Evolutionary conservation across 148 eudicot species (phyloP).

Genomic region (Dianthus caryophyllus): DNA sequence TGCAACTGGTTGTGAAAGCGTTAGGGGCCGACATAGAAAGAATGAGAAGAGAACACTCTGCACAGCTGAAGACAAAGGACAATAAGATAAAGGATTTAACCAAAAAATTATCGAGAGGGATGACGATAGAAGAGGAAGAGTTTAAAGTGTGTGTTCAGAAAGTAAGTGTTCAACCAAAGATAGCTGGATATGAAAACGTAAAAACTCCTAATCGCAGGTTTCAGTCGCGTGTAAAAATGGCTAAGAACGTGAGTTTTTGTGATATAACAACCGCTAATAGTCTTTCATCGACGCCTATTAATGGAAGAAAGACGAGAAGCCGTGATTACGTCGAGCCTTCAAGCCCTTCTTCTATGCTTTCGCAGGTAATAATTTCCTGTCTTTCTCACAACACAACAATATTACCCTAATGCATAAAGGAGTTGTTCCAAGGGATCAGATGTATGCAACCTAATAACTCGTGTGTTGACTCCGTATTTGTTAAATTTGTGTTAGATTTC

Average conservation of each 20-base stretch:
- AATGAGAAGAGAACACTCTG: slow-evolving; percentile 58
- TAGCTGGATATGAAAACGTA: slow-evolving; percentile 38
- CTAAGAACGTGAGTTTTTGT: slow-evolving; percentile 79
- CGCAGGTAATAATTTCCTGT: slow-evolving; percentile 47
- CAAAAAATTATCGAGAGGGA: slow-evolving; percentile 24
- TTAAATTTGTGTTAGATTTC: neutral
- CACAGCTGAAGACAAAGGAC: slow-evolving; percentile 61
- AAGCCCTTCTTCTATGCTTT: slow-evolving; percentile 74
- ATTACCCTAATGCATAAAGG: too few species aligned
- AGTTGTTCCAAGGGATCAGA: too few species aligned
- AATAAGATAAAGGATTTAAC: slow-evolving; percentile 53
- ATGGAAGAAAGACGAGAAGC: slow-evolving; percentile 76
- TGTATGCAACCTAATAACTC: too few species aligned
- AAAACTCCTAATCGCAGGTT: slow-evolving; percentile 55
- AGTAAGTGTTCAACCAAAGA: slow-evolving; percentile 45
- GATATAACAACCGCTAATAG: slow-evolving; percentile 87
- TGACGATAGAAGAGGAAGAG: slow-evolving; percentile 28
- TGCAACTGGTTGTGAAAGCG: slow-evolving; percentile 45
- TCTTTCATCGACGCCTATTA: slow-evolving; percentile 51
- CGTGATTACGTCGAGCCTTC: slow-evolving; percentile 39
- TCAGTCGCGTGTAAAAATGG: slow-evolving; percentile 56
- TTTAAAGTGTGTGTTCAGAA: slow-evolving; percentile 17
- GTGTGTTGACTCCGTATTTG: too few species aligned
- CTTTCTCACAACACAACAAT: too few species aligned
- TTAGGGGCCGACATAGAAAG: slow-evolving; percentile 59